A percentile compares a stretch with the other conserved stretches of the same genome.
phyloP scores from a whole-genome alignment of 2,329 filamentous ascomycete genomes.

The Nannizziopsis barbatae region DNA sequence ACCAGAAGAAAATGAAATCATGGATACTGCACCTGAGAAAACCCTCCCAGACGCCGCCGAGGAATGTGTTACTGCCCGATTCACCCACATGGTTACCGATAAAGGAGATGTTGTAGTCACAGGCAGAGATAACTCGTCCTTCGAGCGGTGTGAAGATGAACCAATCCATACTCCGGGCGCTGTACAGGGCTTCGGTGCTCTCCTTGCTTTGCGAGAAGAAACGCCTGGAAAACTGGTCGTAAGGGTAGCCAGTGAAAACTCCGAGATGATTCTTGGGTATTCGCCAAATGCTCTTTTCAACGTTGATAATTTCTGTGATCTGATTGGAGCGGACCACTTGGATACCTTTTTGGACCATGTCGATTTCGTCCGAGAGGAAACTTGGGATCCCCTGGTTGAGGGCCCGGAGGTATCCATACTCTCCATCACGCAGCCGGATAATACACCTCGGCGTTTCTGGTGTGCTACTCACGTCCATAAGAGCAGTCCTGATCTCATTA shows the following conservation, averaged over 20 bases:
- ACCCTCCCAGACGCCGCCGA: neutral
- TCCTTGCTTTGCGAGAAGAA: neutral
- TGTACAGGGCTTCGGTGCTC: constrained; percentile 1
- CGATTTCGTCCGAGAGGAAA: neutral
- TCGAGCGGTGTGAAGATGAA: constrained; percentile 6
- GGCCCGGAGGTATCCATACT: constrained; percentile 4
- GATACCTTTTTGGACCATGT: constrained; percentile 5
- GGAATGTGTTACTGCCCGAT: constrained; percentile 2
- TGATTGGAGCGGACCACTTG: neutral
- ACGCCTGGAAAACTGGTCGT: neutral
- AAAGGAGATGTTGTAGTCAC: constrained; percentile 4
- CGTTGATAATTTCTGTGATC: neutral
- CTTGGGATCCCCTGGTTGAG: neutral
- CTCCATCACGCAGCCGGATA: neutral
- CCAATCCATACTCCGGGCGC: constrained; percentile 7
- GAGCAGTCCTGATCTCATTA: neutral
- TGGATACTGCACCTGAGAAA: neutral
- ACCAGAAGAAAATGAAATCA: neutral
- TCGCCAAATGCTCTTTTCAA: constrained; percentile 3
- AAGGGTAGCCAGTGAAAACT: constrained; percentile 7
- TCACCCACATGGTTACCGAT: constrained; percentile 5
- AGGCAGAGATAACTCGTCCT: neutral
- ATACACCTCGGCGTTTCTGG: neutral
- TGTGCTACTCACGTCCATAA: constrained; percentile 3
- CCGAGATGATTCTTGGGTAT: constrained; percentile 3